Evolutionary conservation across 2,329 filamentous ascomycete species (phyloP).

Genomic region (Niveomyces coronatus): DNA sequence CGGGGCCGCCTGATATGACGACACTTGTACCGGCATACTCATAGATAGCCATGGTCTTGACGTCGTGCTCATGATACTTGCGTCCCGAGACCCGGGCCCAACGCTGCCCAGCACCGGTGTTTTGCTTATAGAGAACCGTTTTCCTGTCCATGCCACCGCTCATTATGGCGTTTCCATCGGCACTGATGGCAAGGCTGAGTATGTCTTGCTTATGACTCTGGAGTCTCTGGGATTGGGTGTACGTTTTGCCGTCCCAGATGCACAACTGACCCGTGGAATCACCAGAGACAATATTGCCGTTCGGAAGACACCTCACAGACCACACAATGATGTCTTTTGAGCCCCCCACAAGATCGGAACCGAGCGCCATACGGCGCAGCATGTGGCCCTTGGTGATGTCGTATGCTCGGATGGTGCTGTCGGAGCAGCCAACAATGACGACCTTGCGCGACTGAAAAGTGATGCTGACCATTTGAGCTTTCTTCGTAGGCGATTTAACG

Average conservation of each 20-base stretch:
- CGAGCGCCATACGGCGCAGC: constrained; percentile 75
- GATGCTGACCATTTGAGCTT: constrained; percentile 81
- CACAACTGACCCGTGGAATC: constrained; percentile 90
- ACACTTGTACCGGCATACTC: constrained; percentile 78
- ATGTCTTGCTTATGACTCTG: constrained; percentile 85
- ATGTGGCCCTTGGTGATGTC: constrained; percentile 71
- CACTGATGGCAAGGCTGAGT: constrained; percentile 72
- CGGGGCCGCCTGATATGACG: constrained; percentile 83
- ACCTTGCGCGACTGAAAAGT: constrained; percentile 77
- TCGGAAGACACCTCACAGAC: constrained; percentile 80
- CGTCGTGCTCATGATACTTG: constrained; percentile 84
- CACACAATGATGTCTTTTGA: constrained; percentile 84
- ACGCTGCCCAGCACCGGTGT: constrained; percentile 46
- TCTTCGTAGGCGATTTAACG: constrained; percentile 68
- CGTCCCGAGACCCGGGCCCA: constrained; percentile 85
- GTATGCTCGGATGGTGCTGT: constrained; percentile 87
- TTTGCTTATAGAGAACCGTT: constrained; percentile 71
- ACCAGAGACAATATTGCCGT: constrained; percentile 85
- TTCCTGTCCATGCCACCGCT: constrained; percentile 88
- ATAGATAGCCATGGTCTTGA: constrained; percentile 87
- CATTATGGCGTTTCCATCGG: constrained; percentile 71
- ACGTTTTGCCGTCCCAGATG: constrained; percentile 90
- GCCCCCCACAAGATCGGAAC: constrained; percentile 64
- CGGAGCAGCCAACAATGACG: constrained; percentile 86
- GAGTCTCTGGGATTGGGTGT: constrained; percentile 76